Evolutionary conservation across 2,329 filamentous ascomycete species (phyloP).

Genomic region (Aspergillus bombycis): DNA sequence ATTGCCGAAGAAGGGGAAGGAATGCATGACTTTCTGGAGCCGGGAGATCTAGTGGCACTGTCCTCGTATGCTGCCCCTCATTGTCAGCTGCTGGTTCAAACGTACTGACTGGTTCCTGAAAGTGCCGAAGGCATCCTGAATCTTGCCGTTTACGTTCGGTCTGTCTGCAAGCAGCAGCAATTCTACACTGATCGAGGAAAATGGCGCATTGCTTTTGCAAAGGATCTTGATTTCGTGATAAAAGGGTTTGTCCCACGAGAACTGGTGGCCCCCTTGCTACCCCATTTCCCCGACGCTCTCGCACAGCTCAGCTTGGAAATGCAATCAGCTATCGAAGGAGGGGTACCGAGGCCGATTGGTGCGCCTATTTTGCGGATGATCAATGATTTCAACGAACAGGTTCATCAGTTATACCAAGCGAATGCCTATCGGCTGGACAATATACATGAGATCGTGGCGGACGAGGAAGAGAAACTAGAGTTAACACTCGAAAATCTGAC

Average conservation of each 20-base stretch:
- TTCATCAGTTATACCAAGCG: constrained; percentile 38
- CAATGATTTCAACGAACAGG: constrained; percentile 36
- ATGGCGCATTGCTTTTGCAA: constrained; percentile 44
- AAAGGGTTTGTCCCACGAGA: constrained; percentile 52
- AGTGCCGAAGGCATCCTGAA: constrained; percentile 32
- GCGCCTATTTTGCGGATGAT: constrained; percentile 41
- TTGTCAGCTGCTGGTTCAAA: neutral
- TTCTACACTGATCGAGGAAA: constrained; percentile 49
- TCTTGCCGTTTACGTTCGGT: constrained; percentile 46
- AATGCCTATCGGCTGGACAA: constrained; percentile 39
- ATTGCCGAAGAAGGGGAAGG: constrained; percentile 35
- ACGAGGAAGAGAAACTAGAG: constrained; percentile 37
- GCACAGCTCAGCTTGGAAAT: constrained; percentile 32
- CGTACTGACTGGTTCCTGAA: neutral
- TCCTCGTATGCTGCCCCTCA: constrained; percentile 29
- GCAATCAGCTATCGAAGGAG: constrained; percentile 44
- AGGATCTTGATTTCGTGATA: constrained; percentile 52
- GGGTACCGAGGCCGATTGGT: constrained; percentile 43
- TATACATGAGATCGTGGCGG: constrained; percentile 43
- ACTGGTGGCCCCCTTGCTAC: constrained; percentile 51
- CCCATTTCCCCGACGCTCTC: constrained; percentile 51
- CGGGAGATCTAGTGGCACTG: constrained; percentile 46
- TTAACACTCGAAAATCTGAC: constrained; percentile 44
- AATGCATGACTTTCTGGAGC: constrained; percentile 36
- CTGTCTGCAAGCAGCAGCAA: constrained; percentile 45